Base-by-base conservation (phyloP, 1,284 basidiomycete genomes). In the Retiboletus fuscus region DNA sequence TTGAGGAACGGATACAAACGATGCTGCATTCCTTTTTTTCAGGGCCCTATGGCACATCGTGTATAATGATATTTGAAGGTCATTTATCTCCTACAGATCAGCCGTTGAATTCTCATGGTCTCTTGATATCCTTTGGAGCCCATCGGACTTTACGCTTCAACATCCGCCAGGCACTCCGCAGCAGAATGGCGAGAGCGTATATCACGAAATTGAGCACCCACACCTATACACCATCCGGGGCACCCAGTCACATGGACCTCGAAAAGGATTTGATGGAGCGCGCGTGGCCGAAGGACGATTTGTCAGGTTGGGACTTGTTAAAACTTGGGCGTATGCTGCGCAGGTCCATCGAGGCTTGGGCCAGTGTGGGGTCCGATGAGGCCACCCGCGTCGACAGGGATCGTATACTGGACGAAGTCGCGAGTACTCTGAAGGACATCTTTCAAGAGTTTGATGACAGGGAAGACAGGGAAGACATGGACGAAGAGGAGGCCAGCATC, bases 371-470 rank as follows among this genome's bases (percentile, higher is more conserved):
- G n/a, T 64, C 64, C 16, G 79, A 72, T 68, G 81, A 73, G 49
- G 63, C 67, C 68, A 68, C 73, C 64, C 78, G 69, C 62, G 69
- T 68, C 47, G 75, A 74, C 55, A 87, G 83, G 73, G 93, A 93
- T 73, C 85, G 83, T 63, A 87, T 94, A 61, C 76, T 95, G 67
- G 88, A 90, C 65, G 93, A 95, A 78, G 87, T 88, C 13, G 89
- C 91, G 3, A 89, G 89, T 1, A 87, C 92, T 13, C 75, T 93
- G 71, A 91, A 89, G 78, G 93, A 95, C 75, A 86, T 93, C 15
- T 85, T 93, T 30, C 89, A 92, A 74, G 92, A 93, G 73, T 84
- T 92, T 64, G 93, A 94, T 72, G 86, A 87, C 44, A 84, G 89
- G 64, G 88, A 88, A 6, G 90, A 92, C n/a, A 87, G 88, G 8